phyloP scores from a whole-genome alignment of 2,329 filamentous ascomycete species.

The Macrophomina phaseolina region DNA sequence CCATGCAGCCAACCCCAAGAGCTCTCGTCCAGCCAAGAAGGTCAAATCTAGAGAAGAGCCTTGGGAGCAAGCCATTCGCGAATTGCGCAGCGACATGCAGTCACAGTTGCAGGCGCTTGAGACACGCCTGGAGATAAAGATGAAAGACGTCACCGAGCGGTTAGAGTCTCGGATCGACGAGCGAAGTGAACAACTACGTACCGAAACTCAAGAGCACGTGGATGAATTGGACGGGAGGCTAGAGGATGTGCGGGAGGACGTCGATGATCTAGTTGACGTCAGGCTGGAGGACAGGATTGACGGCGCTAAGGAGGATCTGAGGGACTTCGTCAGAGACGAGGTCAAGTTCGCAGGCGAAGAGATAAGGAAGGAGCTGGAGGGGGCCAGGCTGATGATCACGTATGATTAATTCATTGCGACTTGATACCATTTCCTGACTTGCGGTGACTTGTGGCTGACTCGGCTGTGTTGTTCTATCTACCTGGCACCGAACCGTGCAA shows the following conservation, averaged over 20 bases:
- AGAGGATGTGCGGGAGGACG: slow-evolving; percentile 7
- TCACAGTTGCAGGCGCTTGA: not conserved
- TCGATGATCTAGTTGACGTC: not conserved
- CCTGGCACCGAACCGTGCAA: too few species aligned
- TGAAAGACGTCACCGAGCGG: not conserved
- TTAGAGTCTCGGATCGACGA: not conserved
- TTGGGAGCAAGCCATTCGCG: not conserved
- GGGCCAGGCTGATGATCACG: not conserved
- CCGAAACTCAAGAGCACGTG: not conserved
- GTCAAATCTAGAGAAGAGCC: not conserved
- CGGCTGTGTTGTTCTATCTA: too few species aligned
- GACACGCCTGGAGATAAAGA: not conserved
- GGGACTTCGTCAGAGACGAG: not conserved
- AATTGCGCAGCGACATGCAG: not conserved
- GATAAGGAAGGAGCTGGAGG: not conserved
- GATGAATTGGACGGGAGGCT: not conserved
- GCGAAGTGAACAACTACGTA: not conserved
- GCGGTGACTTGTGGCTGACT: too few species aligned
- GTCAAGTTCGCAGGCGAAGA: not conserved
- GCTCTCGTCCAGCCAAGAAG: not conserved
- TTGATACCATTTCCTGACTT: not conserved
- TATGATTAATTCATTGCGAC: not conserved
- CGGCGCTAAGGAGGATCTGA: not conserved
- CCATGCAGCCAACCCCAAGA: not conserved
- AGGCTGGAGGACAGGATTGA: not conserved